Percentiles rank a stretch among this genome's conserved stretches.
Evolutionary conservation across 176 grass and related monocot species (phyloP).

Genomic region (Saccharum officinarum): DNA sequence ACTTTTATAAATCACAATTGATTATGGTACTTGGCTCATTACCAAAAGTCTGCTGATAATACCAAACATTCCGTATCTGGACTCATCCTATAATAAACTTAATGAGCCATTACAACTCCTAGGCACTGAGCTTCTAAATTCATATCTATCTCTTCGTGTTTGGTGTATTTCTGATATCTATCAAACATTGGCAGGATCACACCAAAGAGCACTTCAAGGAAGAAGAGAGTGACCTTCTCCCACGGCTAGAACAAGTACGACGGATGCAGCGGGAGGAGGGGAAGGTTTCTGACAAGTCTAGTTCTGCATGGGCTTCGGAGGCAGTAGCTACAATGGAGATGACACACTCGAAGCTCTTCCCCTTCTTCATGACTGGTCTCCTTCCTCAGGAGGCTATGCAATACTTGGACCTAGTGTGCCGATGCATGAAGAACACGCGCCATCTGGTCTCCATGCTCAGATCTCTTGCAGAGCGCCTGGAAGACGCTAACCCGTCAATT

Average conservation of each 20-base stretch:
- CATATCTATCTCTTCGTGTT: not conserved
- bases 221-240: constrained; percentile 83
- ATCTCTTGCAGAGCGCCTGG: constrained; percentile 55
- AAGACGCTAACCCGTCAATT: constrained; percentile 55
- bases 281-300: constrained; percentile 54
- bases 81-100: not conserved
- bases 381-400: constrained; percentile 85
- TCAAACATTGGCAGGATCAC: constrained; percentile 60
- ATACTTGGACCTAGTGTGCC: constrained; percentile 76
- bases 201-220: constrained; percentile 85
- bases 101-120: not conserved
- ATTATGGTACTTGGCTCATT: not conserved
- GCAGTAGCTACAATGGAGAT: constrained; percentile 60
- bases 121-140: not conserved
- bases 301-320: constrained; percentile 54
- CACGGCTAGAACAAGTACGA: constrained; percentile 60
- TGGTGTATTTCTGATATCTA: constrained; percentile 16
- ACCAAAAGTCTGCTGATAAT: not conserved
- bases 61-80: not conserved
- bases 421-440: constrained; percentile 50
- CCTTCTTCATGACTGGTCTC: constrained; percentile 94
- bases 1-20: not conserved
- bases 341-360: constrained; percentile 85
- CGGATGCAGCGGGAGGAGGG: constrained; percentile 68
- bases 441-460: constrained; percentile 67